Conservation (phyloP, 345 rosid genomes). For the Arabis hirsuta region DNA sequence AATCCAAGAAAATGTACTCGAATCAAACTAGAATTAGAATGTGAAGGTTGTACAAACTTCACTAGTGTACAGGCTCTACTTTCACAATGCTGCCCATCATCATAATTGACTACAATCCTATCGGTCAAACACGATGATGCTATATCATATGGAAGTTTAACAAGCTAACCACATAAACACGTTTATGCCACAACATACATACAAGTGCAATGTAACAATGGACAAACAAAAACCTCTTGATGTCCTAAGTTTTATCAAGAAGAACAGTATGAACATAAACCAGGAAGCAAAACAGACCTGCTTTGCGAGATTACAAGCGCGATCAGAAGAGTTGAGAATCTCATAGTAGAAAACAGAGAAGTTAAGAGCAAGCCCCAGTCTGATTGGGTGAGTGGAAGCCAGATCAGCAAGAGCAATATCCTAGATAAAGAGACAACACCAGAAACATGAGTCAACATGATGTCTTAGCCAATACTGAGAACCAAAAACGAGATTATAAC, state of each 20-base stretch:
- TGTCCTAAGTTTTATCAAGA: neutral
- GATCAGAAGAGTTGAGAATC: slow-evolving; percentile 97
- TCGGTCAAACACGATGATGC: neutral
- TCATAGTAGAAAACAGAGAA: slow-evolving; percentile 98
- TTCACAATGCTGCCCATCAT: neutral
- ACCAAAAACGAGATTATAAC: slow-evolving; percentile 39
- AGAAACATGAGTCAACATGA: slow-evolving; percentile 15
- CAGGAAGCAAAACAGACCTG: slow-evolving; percentile 54
- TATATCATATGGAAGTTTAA: slow-evolving; percentile 10
- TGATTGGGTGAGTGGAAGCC: slow-evolving; percentile 95
- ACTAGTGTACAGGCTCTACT: neutral
- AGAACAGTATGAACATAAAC: slow-evolving; percentile 5
- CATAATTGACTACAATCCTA: neutral
- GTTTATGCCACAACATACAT: neutral
- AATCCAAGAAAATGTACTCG: neutral
- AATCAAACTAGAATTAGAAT: neutral
- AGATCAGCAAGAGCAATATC: slow-evolving; percentile 90
- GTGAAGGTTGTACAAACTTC: neutral
- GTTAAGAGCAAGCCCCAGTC: slow-evolving; percentile 96
- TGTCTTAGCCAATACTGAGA: neutral
- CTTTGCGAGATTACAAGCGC: slow-evolving; percentile 95
- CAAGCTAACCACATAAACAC: slow-evolving; percentile 1
- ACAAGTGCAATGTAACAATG: neutral
- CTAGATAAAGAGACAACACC: slow-evolving; percentile 45
- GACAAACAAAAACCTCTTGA: neutral